Evolutionary conservation across 2,329 filamentous ascomycete species (phyloP), one percentile per base, ranked within the genome.

Genomic region (Penicillium sp.): DNA sequence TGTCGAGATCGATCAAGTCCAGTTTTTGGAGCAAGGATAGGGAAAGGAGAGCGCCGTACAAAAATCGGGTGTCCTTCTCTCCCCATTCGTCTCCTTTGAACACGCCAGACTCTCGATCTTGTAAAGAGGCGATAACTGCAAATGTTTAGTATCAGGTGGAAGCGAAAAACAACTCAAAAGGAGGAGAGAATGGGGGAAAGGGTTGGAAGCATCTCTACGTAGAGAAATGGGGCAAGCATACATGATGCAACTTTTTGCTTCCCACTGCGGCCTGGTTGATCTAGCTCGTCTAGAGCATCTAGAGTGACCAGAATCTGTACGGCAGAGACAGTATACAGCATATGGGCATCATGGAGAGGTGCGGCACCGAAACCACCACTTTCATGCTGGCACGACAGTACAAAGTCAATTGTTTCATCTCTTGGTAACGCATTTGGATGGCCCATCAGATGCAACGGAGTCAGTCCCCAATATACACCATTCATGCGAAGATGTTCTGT

Each of bases 21-120:
- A 95, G 76, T 35, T 92, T 79, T 5, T 83, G 83, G 18, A 99
- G 81, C 9, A 99, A 83, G 0, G 93, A 97, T 16, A 99, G 80
- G 0, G 91, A 90, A 70, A 95, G 96, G 56, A 99, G 80, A 7
- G 91, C 91, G 35, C 88, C 89, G 69, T 96, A 97, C 11, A 99
- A 80, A 69, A 99, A 99, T 23, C 94, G 86, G 0, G 94, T 97
- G 73, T 99, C 94, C 61, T 89, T 87, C 73, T 99, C 94, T 30
- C 94, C 94, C 92, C 92, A 99, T 72, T 96, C 88, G 68, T 99
- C 94, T 50, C 94, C 94, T 55, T 88, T 85, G 72, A 99, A 97
- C 0, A 90, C 94, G 58, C 94, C 94, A 3, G 88, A 90, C 55
- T 88, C 79, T 20, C 77, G 79, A 69, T 96, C 88, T 68, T 99